Evolutionary conservation across 129 eudicot species (phyloP).

Genomic region (Sambucus nigra): DNA sequence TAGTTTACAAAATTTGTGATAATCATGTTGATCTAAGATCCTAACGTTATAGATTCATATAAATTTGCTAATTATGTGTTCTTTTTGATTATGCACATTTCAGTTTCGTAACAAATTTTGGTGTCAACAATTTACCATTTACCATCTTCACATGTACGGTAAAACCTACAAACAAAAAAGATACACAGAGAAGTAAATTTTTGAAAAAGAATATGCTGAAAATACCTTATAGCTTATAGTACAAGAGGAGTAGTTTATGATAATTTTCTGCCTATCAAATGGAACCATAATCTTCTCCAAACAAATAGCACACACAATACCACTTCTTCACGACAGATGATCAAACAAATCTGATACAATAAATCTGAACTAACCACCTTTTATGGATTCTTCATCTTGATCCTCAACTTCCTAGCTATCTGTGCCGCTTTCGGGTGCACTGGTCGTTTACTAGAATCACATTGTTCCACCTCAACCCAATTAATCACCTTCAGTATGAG

Average conservation of each 20-base stretch:
- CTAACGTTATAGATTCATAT: too few species aligned
- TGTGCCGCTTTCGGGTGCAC: constrained; percentile 87
- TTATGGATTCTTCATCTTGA: constrained; percentile 87
- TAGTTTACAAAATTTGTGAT: too few species aligned
- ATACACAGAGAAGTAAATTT: too few species aligned
- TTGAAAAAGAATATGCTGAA: not conserved
- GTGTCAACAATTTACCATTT: too few species aligned
- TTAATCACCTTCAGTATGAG: constrained; percentile 73
- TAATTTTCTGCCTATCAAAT: not conserved
- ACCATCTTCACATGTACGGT: too few species aligned
- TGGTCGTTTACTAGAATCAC: constrained; percentile 64
- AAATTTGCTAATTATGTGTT: too few species aligned
- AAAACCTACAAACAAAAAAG: too few species aligned
- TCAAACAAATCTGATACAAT: constrained; percentile 8
- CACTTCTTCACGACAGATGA: not conserved
- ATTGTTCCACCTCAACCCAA: constrained; percentile 81
- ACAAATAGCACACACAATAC: too few species aligned
- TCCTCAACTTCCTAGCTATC: constrained; percentile 81
- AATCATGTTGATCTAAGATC: too few species aligned
- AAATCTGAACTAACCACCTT: not conserved
- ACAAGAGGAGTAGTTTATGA: not conserved
- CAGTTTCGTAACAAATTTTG: too few species aligned
- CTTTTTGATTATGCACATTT: too few species aligned
- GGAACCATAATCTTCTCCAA: not conserved
- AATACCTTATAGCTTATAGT: not conserved